Base-by-base conservation (phyloP, 768 basidiomycete species). In the Suillus tomentosus region DNA sequence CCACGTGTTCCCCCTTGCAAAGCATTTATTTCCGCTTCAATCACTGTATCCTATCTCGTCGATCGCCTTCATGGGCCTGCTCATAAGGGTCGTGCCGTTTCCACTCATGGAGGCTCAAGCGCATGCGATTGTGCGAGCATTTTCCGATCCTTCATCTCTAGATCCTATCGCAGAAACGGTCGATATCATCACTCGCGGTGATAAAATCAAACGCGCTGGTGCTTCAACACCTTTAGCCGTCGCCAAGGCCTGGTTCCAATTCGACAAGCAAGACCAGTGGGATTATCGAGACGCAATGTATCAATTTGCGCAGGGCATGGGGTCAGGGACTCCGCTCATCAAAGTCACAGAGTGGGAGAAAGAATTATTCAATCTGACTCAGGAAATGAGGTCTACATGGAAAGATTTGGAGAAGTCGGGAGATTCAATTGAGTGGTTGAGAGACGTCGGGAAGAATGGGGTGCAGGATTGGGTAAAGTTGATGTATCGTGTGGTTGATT, bases 101-200 rank as follows among this genome's bases (percentile, higher is more conserved):
- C 94, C 92, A 1, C 70, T 94, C 0, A 80, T 89, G 56, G 93
- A 97, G 74, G 85, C 85, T 0, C 95, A 96, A 75, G 88, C 89
- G 0, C 84, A 83, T 0, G 88, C 86, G 3, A 80, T 85, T 8
- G 72, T 87, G 24, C 79, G 80, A 27, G 84, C 82, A 0, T 89
- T 91, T 64, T 77, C 78, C 15, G 68, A 85, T 60, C 86, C 85
- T 1, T 71, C 72, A 31, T 73, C 80, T 24, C 74, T 92, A 8
- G 82, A 91, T 65, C 62, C 72, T 39, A 74, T 77, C 3, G 69
- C 74, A 39, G 89, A 89, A 69, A 77, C 79, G 0, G 74, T 76
- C 31, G 82, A 77, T n/a, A 73, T 89, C 62, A 69, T 85, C 34
- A 73, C 79, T 7, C 84, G 86, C 8, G 83, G 84, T 62, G 78